These are phyloP conservation scores for Zymoseptoria ardabiliae DNA, from an alignment of 2,329 filamentous ascomycete genomes.

Conservation along the genomic window DNA sequence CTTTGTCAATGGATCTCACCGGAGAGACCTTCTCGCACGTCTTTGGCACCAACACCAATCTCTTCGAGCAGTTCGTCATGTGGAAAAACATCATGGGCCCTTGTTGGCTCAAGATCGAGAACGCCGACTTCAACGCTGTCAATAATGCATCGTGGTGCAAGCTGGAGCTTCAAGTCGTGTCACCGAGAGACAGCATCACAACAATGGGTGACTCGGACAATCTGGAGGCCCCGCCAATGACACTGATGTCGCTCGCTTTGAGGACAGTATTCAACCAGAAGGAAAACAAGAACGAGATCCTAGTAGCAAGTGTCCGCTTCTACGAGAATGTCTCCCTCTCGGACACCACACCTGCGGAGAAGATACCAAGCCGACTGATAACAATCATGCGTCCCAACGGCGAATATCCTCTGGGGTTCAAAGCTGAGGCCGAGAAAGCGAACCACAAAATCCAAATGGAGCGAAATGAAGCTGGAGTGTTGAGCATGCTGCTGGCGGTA, in stretches of 20 bases:
- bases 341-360: slow-evolving; percentile 82
- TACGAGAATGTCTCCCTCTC: slow-evolving; percentile 84
- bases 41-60: slow-evolving; percentile 84
- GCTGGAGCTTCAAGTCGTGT: slow-evolving; percentile 74
- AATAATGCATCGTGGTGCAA: slow-evolving; percentile 97
- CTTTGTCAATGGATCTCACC: slow-evolving; percentile 59
- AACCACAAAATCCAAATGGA: slow-evolving; percentile 71
- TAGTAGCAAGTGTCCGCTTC: slow-evolving; percentile 82
- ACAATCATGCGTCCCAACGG: slow-evolving; percentile 80
- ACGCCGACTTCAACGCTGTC: slow-evolving; percentile 72
- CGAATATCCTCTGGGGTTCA: slow-evolving; percentile 80
- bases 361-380: slow-evolving; percentile 82
- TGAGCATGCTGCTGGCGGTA: slow-evolving; percentile 83
- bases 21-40: slow-evolving; percentile 91
- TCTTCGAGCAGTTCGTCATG: slow-evolving; percentile 97
- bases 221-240: slow-evolving; percentile 76
- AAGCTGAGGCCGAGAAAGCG: slow-evolving; percentile 65
- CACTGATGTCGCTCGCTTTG: slow-evolving; percentile 89
- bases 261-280: slow-evolving; percentile 82
- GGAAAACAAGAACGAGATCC: slow-evolving; percentile 92
- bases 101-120: slow-evolving; percentile 89
- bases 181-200: slow-evolving; percentile 64
- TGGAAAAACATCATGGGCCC: slow-evolving; percentile 99
- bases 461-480: slow-evolving; percentile 75
- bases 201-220: slow-evolving; percentile 70